Evolutionary conservation across 1,284 basidiomycete species (phyloP), one percentile per base, ranked within the genome.

Genomic region (Malassezia furfur): DNA sequence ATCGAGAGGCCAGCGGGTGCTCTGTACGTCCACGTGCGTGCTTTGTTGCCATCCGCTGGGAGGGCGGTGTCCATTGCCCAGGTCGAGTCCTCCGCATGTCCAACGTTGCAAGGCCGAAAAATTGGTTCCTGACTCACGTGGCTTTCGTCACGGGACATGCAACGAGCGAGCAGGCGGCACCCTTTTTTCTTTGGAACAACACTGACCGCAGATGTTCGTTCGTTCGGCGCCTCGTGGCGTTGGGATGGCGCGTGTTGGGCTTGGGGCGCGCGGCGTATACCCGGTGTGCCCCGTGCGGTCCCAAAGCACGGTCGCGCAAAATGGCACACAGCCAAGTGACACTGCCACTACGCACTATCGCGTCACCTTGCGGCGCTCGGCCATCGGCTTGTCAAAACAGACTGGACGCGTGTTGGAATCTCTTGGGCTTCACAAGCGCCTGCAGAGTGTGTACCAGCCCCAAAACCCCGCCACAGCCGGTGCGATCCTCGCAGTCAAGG

Each of bases 341-440:
- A 17, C 14, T 45, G 45, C 60, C 3, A 78, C 78, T 36, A 86
- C 86, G 1, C 85, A 90, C 76, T 90, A 81, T 78, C 85, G 86
- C 79, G 84, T 91, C 63, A 90, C 88, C 21, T 81, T 88, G 15
- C 80, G 81, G 12, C 85, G 88, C 53, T 89, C 87, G 5, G 85
- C 83, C 50, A 89, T 90, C 64, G 84, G 85, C 2, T 81, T 90
- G 31, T 84, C 85, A 0, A 78, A 81, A 54, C 81, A 80, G 65
- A 82, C 83, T 60, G 81, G 86, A 72, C 84, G 81, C 47, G 88
- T 87, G 0, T 80, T 90, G 19, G 79, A 81, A 19, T 81, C 86
- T 0, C 81, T 91, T 1, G 88, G 88, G 0, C 79, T 91, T 50
- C 85, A 85, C 73, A 78, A 84, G 58, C 81, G 88, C 30, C 80